These are phyloP conservation scores for Trichosporon sp. DNA, from an alignment of 1,284 basidiomycete genomes.

Conservation along the genomic window DNA sequence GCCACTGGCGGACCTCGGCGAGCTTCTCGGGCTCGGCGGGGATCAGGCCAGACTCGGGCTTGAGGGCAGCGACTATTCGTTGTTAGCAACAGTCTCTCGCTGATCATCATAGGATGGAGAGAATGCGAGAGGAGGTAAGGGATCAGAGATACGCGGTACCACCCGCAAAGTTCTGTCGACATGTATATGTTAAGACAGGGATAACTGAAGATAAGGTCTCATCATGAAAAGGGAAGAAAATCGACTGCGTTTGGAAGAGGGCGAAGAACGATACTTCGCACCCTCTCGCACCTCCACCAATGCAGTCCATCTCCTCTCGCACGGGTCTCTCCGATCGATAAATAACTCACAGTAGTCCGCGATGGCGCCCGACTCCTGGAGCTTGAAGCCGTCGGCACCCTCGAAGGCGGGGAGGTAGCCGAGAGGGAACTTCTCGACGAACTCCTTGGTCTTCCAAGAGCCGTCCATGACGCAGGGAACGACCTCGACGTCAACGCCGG, in stretches of 20 bases:
- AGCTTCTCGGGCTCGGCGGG: constrained; percentile 56
- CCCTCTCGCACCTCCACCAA: neutral
- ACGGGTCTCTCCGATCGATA: neutral
- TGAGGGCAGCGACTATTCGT: constrained; percentile 61
- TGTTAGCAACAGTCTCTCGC: neutral
- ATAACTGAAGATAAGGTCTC: constrained; percentile 54
- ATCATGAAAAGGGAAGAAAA: constrained; percentile 36
- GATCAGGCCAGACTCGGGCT: constrained; percentile 63
- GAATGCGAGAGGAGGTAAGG: constrained; percentile 3
- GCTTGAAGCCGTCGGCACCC: constrained; percentile 64
- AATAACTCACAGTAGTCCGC: constrained; percentile 76
- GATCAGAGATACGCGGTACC: constrained; percentile 50
- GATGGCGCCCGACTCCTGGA: constrained; percentile 76
- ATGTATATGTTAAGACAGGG: constrained; percentile 59
- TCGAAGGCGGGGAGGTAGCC: constrained; percentile 83
- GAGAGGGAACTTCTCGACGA: constrained; percentile 69
- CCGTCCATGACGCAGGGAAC: constrained; percentile 54
- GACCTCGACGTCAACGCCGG: constrained; percentile 63
- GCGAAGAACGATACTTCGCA: neutral
- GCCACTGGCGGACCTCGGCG: constrained; percentile 65
- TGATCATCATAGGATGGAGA: neutral
- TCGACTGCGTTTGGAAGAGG: neutral
- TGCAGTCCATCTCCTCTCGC: neutral
- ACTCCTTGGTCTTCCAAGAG: constrained; percentile 65
- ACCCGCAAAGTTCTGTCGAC: constrained; percentile 57